Percentiles rank a stretch among this genome's conserved stretches.
Evolutionary conservation across 345 rosid species (phyloP).

Genomic region (Eucalyptus decipiens): DNA sequence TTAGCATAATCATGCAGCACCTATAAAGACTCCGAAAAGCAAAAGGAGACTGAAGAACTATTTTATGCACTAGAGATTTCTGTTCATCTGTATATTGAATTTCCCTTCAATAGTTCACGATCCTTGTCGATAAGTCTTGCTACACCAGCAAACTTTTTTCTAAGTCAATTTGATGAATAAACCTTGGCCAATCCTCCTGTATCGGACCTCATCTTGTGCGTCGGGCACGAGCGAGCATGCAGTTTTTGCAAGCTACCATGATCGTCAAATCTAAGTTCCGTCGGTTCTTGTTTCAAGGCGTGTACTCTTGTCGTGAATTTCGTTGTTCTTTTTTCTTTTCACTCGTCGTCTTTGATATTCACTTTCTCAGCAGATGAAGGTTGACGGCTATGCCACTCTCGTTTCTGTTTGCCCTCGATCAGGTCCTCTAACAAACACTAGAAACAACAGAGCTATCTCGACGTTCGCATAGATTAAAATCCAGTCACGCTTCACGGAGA

Average conservation of each 20-base stretch:
- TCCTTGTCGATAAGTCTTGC: not conserved
- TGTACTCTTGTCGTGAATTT: not conserved
- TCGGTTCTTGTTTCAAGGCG: not conserved
- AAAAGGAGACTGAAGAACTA: not conserved
- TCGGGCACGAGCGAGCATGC: not conserved
- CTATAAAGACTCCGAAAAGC: not conserved
- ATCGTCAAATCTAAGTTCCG: not conserved
- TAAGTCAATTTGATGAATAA: not conserved
- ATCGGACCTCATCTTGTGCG: not conserved
- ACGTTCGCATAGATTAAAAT: not conserved
- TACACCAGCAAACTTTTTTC: not conserved
- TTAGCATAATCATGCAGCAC: not conserved
- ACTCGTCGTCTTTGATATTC: not conserved
- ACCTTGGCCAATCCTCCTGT: not conserved
- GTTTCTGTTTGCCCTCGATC: not conserved
- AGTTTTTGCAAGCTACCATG: not conserved
- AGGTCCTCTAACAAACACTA: not conserved
- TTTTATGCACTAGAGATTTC: not conserved
- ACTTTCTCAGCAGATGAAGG: not conserved
- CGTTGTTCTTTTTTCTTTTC: not conserved
- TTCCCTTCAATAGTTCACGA: not conserved
- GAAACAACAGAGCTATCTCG: not conserved
- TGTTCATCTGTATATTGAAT: not conserved
- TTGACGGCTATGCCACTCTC: not conserved
- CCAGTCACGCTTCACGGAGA: not conserved